Evolutionary conservation across 179 eudicot species (phyloP).

Genomic region (Beta corolliflora): DNA sequence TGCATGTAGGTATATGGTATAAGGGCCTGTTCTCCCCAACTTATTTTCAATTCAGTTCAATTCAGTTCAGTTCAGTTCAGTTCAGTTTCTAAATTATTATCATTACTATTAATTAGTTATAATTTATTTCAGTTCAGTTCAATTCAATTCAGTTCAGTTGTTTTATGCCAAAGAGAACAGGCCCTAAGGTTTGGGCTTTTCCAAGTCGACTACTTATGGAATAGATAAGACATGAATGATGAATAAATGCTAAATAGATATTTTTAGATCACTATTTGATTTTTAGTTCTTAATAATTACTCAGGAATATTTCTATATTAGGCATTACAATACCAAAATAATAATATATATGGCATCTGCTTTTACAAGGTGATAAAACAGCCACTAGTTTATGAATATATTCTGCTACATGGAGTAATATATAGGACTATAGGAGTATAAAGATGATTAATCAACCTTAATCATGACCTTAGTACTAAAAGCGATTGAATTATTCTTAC

Average conservation of each 20-base stretch:
- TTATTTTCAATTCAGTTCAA: too few relatives aligned
- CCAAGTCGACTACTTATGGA: neutral
- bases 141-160: too few relatives aligned
- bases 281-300: neutral
- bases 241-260: slow-evolving; percentile 9
- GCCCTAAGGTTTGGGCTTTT: neutral
- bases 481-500: neutral
- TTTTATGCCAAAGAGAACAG: too few relatives aligned
- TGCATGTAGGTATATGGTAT: too few relatives aligned
- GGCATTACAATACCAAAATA: neutral
- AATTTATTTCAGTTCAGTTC: too few relatives aligned
- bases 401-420: neutral
- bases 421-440: neutral
- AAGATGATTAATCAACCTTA: neutral
- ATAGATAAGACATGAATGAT: neutral
- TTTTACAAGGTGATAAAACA: slow-evolving; percentile 23
- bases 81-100: too few relatives aligned
- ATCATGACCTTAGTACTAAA: neutral
- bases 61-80: too few relatives aligned
- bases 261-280: slow-evolving; percentile 6
- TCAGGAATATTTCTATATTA: slow-evolving; percentile 6
- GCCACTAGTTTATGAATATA: slow-evolving; percentile 33
- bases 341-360: slow-evolving; percentile 29
- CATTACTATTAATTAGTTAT: too few relatives aligned
- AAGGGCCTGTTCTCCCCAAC: too few relatives aligned